Evolutionary conservation across 768 basidiomycete species (phyloP).

Genomic region (Amyloporia xantha): DNA sequence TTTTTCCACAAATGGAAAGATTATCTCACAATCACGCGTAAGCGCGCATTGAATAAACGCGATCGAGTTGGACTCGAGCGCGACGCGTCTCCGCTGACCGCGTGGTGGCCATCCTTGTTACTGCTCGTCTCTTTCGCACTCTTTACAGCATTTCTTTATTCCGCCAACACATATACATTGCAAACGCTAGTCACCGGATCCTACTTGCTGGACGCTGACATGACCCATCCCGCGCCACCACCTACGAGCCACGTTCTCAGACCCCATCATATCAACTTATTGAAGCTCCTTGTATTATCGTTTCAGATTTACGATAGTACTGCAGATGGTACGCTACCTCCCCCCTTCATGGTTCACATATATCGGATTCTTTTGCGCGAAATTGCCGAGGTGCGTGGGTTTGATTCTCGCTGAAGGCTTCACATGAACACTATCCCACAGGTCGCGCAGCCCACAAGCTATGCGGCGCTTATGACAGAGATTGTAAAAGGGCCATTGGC

Average conservation of each 20-base stretch:
- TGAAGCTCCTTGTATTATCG: constrained; percentile 54
- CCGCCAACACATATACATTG: not conserved
- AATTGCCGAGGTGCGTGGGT: constrained; percentile 50
- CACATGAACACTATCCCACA: too few species aligned
- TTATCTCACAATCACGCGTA: constrained; percentile 2
- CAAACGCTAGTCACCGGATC: too few species aligned
- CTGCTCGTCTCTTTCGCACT: not conserved
- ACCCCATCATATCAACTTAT: constrained; percentile 70
- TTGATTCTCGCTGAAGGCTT: not conserved
- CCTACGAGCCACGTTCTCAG: constrained; percentile 62
- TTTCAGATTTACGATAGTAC: constrained; percentile 19
- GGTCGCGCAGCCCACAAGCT: constrained; percentile 60
- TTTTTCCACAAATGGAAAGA: too few species aligned
- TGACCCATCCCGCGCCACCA: constrained; percentile 26
- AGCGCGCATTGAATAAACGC: not conserved
- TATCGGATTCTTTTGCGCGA: constrained; percentile 65
- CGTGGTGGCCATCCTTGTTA: not conserved
- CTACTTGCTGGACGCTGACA: too few species aligned
- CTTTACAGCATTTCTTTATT: not conserved
- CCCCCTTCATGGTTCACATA: constrained; percentile 53
- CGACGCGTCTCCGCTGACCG: not conserved
- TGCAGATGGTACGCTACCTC: constrained; percentile 42
- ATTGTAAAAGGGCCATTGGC: constrained; percentile 7
- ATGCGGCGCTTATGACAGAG: constrained; percentile 20
- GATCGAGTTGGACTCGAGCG: not conserved